Base-by-base conservation (phyloP, 1,139 yeast genomes). In the Taphrina deformans region DNA sequence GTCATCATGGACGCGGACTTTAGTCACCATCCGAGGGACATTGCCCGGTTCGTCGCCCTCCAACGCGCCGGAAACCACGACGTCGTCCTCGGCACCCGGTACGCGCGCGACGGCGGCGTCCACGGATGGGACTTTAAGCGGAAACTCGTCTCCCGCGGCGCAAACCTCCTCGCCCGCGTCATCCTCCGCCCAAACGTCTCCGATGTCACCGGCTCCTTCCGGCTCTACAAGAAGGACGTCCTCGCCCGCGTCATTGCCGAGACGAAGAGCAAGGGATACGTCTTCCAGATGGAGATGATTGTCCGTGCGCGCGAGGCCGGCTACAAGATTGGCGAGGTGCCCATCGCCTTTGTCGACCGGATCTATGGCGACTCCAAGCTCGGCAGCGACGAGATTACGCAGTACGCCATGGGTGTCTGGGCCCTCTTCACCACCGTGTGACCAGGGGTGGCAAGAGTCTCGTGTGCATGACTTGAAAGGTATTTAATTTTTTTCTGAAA, bases 1-100 rank as follows among this genome's bases (percentile, higher is more conserved):
- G 84, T 88, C 69, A 88, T 88, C 70, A 88, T 88, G 95, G 95
- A 88, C 74, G 95, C 95, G 16, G 95, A 88, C 75, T 88, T 88
- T 77, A 86, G 91, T 14, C 95, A 88, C 75, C 79, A 77, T 72
- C 95, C 95, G 21, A 87, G 85, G 70, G 88, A 92, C 50, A 87
- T 88, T 74, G 93, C 93, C 4, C 79, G 86, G 74, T 87, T 88
- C 73, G 86, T 88, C 71, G 82, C 82, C 66, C 84, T 85, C 74
- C 95, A 88, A 74, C 82, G 85, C 76, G 78, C 80, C 67, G 82
- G 80, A 63, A 76, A 87, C 76, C 87, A 77, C 72, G 95, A 88
- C 72, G 87, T 88, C 74, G 93, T 88, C 62, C 87, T 93, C n/a
- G 95, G 95, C 61, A 88, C 95, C 18, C 82, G 95, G 72, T 88